Base-by-base conservation (phyloP, 331 rosid species). In the Quercus tomentella region DNA sequence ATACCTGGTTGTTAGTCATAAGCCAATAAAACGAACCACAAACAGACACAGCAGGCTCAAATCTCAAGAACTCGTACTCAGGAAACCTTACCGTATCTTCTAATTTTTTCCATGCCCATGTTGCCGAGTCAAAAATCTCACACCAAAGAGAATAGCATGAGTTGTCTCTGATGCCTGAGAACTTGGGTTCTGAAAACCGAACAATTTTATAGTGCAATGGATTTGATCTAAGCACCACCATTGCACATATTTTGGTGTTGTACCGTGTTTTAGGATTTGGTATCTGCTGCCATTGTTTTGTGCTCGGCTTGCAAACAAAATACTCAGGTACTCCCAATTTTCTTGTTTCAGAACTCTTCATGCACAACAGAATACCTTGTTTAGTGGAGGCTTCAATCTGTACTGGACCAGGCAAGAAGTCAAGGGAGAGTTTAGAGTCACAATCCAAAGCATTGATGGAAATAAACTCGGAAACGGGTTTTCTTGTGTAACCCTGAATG, bases 51-150 rank as follows among this genome's bases (percentile, higher is more conserved):
- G 25, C 8, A 22, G 71, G 3, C 10, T 21, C 51, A 20, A 9
- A 7, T 21, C 18, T 3, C 18, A 28, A 4, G 16, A 56, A 28
- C 15, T 8, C 23, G 25, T 10, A 49, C 1, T 28, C 4, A 1
- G 77, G 26, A 4, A 74, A 74, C 43, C 2, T 3, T 11, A 75
- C 16, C 6, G 4, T 8, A 45, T 75, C 71, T 22, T 60, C 6
- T 9, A 76, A 3, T 22, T n/a, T 22, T 22, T 45, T 76, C 79
- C 79, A 76, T 4, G 1, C 4, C 62, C 79, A 62, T 15, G 79
- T 60, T 61, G 45, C 9, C 7, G 79, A 76, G 12, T 76, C 62
- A 3, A 76, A 76, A 23, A 76, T 26, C 79, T 76, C 79, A 1
- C 60, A 61, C 10, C 56, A 31, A 10, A 22, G 7, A 14, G 12